Evolutionary conservation across 2,329 filamentous ascomycete species (phyloP).

Genomic region (Alternaria brassicicola): DNA sequence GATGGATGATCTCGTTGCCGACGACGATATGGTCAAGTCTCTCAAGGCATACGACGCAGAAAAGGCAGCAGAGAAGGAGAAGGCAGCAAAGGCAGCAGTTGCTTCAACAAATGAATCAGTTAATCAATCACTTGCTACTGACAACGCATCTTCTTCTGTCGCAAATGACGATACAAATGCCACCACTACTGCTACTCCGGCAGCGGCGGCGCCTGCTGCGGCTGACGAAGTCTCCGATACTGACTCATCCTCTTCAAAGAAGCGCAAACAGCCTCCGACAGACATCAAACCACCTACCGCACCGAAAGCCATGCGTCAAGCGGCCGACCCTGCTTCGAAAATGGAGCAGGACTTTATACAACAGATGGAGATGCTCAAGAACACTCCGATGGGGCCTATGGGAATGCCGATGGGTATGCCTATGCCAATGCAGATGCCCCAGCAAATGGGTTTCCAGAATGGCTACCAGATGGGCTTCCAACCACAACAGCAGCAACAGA

Average conservation of each 20-base stretch:
- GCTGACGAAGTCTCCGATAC: slow-evolving; percentile 45
- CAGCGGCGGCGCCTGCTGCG: slow-evolving; percentile 42
- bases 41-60: slow-evolving; percentile 75
- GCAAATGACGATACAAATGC: slow-evolving; percentile 33
- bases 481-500: slow-evolving; percentile 10
- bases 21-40: slow-evolving; percentile 78
- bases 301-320: slow-evolving; percentile 55
- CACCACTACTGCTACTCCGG: slow-evolving; percentile 34
- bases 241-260: slow-evolving; percentile 63
- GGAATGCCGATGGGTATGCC: slow-evolving; percentile 19
- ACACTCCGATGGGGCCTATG: slow-evolving; percentile 48
- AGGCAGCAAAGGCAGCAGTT: slow-evolving; percentile 43
- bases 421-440: slow-evolving; percentile 20
- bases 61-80: slow-evolving; percentile 48
- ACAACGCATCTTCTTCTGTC: slow-evolving; percentile 25
- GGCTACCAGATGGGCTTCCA: slow-evolving; percentile 17
- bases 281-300: slow-evolving; percentile 56
- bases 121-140: slow-evolving; percentile 16
- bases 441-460: slow-evolving; percentile 6
- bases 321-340: slow-evolving; percentile 59
- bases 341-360: slow-evolving; percentile 52
- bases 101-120: slow-evolving; percentile 31
- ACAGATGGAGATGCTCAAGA: slow-evolving; percentile 54
- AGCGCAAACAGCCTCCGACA: slow-evolving; percentile 79
- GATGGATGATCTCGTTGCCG: slow-evolving; percentile 79